Conservation (phyloP, 257 asterid species). For the Rhazya stricta region DNA sequence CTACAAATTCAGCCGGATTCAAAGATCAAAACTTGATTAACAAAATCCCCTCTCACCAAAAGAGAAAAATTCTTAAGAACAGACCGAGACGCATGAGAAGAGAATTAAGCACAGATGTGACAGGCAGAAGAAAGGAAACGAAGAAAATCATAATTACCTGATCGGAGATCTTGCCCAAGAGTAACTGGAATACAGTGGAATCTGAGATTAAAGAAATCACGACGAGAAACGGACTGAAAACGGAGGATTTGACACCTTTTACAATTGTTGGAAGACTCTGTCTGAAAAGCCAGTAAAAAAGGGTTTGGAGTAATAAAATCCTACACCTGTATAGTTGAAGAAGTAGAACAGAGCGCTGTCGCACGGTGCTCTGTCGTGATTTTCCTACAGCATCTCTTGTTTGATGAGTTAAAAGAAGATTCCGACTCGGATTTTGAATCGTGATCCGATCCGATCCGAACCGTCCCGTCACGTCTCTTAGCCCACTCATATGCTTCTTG, state of each 20-base stretch:
- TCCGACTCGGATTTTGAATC: too few species aligned
- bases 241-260: neutral
- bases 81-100: too few species aligned
- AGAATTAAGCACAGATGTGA: neutral
- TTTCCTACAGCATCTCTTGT: too few species aligned
- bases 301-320: neutral
- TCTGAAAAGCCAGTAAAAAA: neutral
- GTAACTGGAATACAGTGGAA: neutral
- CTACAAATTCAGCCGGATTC: neutral
- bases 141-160: slow-evolving; percentile 21
- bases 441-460: too few species aligned
- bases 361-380: too few species aligned
- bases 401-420: too few species aligned
- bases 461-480: too few species aligned
- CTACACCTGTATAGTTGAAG: neutral
- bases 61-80: neutral
- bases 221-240: neutral
- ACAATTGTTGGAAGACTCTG: neutral
- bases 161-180: slow-evolving; percentile 30
- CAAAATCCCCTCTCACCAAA: neutral
- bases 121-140: neutral
- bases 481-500: too few species aligned
- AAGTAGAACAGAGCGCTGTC: too few species aligned
- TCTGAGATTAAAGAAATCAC: neutral
- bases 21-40: slow-evolving; percentile 5